Evolutionary conservation across 2,329 filamentous ascomycete species (phyloP), one percentile per base, ranked within the genome.

Genomic region (Monosporascus sp.): DNA sequence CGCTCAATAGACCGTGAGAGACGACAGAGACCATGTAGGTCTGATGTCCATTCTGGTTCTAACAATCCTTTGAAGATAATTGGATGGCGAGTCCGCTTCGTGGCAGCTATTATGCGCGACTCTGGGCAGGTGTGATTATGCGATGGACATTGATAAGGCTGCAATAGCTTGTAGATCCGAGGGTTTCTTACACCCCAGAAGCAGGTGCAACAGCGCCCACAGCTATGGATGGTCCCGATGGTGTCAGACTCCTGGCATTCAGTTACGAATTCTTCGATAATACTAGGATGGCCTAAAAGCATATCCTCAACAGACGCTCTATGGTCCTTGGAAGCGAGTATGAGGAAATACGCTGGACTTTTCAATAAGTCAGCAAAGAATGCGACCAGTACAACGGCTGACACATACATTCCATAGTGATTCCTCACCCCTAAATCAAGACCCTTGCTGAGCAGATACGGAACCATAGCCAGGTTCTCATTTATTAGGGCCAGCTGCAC

Each of bases 31-130:
- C 41, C 19, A 44, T 5, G n/a, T 24, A 44, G 14, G 22, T 17
- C 41, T 44, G 41, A 22, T 20, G 41, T 54, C 57, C 51, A 58
- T 31, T 59, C 53, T 19, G 55, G 57, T 26, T 54, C 51, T 24
- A 59, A 26, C 26, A 54, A 38, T 3, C 7, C 16, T 16, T 47
- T 52, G 38, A 54, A 44, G n/a, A 44, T 20, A 11, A 20, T 24
- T 44, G 41, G 20, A 44, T 26, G 5, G 4, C 2, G 14, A 16
- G 3, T 0, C 5, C 14, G 1, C 0, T 1, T 2, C 6, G 3
- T 16, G 17, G 14, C 44, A 17, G 24, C 24, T 2, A 3, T 14
- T 40, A 51, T 3, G 2, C 57, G 53, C 5, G 53, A 54, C 7
- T 31, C 2, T 16, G 55, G 16, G 7, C 51, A 38, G 9, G 53